These are phyloP conservation scores for Urtica urens DNA, from an alignment of 306 rosid genomes.

Conservation along the genomic window DNA sequence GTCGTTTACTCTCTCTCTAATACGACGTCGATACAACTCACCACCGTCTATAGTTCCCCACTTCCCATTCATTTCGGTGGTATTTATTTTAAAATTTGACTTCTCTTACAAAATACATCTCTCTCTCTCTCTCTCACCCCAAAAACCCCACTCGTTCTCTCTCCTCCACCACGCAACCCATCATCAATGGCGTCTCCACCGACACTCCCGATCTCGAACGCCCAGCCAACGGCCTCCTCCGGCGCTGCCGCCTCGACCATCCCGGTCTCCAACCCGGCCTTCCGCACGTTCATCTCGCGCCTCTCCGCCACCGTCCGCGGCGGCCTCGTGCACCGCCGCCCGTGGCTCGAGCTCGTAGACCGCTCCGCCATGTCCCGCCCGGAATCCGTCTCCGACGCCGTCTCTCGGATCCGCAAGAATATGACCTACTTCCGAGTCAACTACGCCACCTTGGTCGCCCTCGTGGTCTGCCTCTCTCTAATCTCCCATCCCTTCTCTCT, in stretches of 20 bases:
- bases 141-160: background rate
- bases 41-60: background rate
- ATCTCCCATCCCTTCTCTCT: slow-evolving; percentile 75
- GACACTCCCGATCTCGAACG: slow-evolving; percentile 61
- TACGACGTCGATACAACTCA: background rate
- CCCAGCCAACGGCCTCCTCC: slow-evolving; percentile 21
- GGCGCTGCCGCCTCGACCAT: slow-evolving; percentile 14
- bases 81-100: background rate
- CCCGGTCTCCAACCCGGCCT: slow-evolving; percentile 72
- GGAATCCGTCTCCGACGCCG: slow-evolving; percentile 66
- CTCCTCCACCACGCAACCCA: slow-evolving; percentile 5
- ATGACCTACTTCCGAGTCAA: slow-evolving; percentile 78
- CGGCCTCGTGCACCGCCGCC: slow-evolving; percentile 80
- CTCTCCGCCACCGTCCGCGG: slow-evolving; percentile 46
- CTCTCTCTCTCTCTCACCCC: background rate
- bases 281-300: slow-evolving; percentile 77
- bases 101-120: slow-evolving; percentile 9
- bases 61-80: background rate
- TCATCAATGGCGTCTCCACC: slow-evolving; percentile 61
- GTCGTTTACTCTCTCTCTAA: too few relatives aligned
- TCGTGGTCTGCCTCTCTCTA: slow-evolving; percentile 67
- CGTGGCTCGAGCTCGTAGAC: slow-evolving; percentile 76
- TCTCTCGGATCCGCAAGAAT: slow-evolving; percentile 88
- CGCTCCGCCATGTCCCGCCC: slow-evolving; percentile 58
- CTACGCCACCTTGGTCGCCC: slow-evolving; percentile 46